Evolutionary conservation across 768 basidiomycete genomes (phyloP).

Genomic region (Termitomyces titanicus): DNA sequence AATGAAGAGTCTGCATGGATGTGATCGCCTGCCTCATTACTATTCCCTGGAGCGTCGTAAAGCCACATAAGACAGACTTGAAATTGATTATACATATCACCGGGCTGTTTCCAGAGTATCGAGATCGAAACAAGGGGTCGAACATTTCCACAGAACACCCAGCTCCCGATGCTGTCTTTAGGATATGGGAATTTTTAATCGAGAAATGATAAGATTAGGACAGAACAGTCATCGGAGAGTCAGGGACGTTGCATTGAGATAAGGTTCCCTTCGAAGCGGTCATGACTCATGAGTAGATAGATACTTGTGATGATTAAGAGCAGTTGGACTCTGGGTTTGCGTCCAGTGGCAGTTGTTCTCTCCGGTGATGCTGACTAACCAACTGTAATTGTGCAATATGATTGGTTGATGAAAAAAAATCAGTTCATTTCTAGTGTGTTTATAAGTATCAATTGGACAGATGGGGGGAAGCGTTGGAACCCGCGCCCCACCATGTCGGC

Average conservation of each 20-base stretch:
- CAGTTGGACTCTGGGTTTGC: too few relatives aligned
- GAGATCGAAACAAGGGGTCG: background rate
- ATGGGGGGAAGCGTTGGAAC: constrained; percentile 10
- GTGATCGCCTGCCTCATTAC: background rate
- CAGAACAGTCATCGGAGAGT: background rate
- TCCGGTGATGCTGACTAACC: constrained; percentile 12
- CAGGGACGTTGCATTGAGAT: background rate
- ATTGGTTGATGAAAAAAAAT: constrained; percentile 37
- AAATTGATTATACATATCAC: too few relatives aligned
- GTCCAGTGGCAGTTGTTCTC: too few relatives aligned
- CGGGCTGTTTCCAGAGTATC: background rate
- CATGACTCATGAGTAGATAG: background rate
- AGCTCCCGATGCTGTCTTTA: too few relatives aligned
- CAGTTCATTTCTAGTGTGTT: constrained; percentile 28
- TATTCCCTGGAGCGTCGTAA: background rate
- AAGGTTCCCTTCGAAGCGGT: background rate
- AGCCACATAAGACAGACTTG: too few relatives aligned
- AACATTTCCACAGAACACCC: background rate
- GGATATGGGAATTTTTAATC: too few relatives aligned
- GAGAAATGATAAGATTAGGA: too few relatives aligned
- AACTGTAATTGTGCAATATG: constrained; percentile 18
- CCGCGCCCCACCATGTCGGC: constrained; percentile 30
- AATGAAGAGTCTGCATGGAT: background rate
- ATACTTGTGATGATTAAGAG: too few relatives aligned
- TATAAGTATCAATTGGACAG: constrained; percentile 5